Evolutionary conservation across 352 stramenopile species (phyloP).

Genomic region (Phytopythium chamaehyphon): DNA sequence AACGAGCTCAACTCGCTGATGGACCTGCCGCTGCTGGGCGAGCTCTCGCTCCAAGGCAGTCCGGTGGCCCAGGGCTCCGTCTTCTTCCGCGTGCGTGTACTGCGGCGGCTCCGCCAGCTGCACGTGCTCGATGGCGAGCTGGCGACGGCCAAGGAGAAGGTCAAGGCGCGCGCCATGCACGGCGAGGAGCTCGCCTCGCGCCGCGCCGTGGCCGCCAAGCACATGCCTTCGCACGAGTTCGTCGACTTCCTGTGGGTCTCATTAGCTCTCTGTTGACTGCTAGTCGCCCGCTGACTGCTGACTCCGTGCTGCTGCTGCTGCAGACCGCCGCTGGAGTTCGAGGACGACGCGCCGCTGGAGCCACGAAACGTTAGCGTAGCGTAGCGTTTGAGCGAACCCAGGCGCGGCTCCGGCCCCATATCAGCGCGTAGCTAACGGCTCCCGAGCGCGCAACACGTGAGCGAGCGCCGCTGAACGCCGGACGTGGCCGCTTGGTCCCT

Average conservation of each 20-base stretch:
- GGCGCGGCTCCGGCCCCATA: slow-evolving; percentile 3
- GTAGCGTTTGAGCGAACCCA: too few species aligned
- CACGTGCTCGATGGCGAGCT: slow-evolving; percentile 42
- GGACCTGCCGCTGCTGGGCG: slow-evolving; percentile 33
- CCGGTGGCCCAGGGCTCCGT: slow-evolving; percentile 32
- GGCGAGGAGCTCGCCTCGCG: slow-evolving; percentile 54
- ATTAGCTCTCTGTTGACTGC: background rate
- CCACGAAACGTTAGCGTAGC: too few species aligned
- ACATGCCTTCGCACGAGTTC: slow-evolving; percentile 53
- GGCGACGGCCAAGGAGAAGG: slow-evolving; percentile 65
- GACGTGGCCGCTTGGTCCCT: too few species aligned
- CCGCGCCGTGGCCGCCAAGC: slow-evolving; percentile 50
- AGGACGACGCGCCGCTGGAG: slow-evolving; percentile 38
- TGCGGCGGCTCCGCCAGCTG: slow-evolving; percentile 58
- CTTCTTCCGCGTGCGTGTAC: slow-evolving; percentile 59
- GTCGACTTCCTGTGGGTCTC: slow-evolving; percentile 58
- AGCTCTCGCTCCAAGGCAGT: slow-evolving; percentile 38
- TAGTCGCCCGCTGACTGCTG: background rate
- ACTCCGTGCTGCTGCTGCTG: too few species aligned
- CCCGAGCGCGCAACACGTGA: background rate
- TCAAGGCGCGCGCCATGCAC: slow-evolving; percentile 75
- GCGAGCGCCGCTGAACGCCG: too few species aligned
- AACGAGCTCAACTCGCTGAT: slow-evolving; percentile 63
- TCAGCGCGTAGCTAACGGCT: background rate
- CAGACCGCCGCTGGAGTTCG: slow-evolving; percentile 52